Conservation (phyloP, 1,284 basidiomycete genomes). For the Leccinum colubrinum region DNA sequence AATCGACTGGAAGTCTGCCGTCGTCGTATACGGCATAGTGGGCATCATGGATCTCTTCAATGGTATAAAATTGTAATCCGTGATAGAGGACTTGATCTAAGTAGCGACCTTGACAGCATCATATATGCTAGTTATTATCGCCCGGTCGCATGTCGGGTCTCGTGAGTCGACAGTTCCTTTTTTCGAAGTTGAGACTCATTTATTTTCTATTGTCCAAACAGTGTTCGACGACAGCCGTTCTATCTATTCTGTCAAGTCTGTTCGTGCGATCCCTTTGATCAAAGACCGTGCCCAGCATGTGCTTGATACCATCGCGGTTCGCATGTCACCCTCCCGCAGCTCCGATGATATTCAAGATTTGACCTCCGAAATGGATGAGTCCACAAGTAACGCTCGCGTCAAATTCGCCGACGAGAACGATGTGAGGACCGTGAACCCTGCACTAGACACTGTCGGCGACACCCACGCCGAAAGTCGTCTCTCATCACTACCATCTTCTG, state of each 20-base stretch:
- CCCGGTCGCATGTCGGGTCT: conserved; percentile 56
- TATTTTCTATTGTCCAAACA: conserved; percentile 25
- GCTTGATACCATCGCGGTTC: conserved; percentile 49
- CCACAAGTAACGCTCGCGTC: conserved; percentile 37
- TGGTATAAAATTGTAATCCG: conserved; percentile 39
- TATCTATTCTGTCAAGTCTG: conserved; percentile 64
- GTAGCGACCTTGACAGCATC: conserved; percentile 47
- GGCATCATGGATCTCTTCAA: conserved; percentile 68
- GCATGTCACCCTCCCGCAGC: conserved; percentile 49
- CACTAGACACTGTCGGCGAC: conserved; percentile 16
- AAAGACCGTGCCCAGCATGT: conserved; percentile 55
- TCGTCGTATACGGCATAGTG: conserved; percentile 69
- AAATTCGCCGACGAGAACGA: conserved; percentile 46
- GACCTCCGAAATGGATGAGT: conserved; percentile 12
- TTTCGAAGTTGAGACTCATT: conserved; percentile 5
- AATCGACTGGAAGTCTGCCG: conserved; percentile 51
- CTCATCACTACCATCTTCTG: conserved; percentile 47
- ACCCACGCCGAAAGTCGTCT: conserved; percentile 21
- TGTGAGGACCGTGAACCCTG: conserved; percentile 42
- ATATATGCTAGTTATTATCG: conserved; percentile 67
- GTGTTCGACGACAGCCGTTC: conserved; percentile 60
- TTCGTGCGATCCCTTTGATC: conserved; percentile 63
- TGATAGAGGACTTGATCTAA: conserved; percentile 14
- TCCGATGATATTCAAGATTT: conserved; percentile 30
- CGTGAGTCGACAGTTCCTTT: conserved; percentile 45